phyloP scores from a whole-genome alignment of 2,329 filamentous ascomycete genomes.

The Cryphonectria carpinicola region DNA sequence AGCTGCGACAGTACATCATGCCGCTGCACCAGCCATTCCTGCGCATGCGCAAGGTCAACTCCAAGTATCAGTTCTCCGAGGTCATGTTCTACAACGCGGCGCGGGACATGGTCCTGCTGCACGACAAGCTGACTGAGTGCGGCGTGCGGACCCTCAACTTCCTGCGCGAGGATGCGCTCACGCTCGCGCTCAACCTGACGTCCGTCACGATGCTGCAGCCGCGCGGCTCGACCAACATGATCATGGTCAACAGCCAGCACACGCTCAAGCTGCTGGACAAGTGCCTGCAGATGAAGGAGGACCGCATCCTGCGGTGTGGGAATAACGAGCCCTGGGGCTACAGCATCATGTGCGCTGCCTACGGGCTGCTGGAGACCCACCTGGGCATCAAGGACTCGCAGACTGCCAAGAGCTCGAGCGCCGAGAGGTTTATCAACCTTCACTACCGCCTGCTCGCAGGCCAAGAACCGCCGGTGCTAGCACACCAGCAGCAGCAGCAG shows the following conservation, averaged over 20 bases:
- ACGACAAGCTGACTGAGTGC: conserved; percentile 63
- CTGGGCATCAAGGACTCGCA: conserved; percentile 60
- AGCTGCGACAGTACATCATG: conserved; percentile 65
- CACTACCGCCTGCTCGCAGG: conserved; percentile 61
- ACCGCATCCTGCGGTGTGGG: conserved; percentile 62
- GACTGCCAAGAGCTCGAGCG: conserved; percentile 60
- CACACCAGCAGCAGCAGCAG: conserved; percentile 36
- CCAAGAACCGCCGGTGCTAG: conserved; percentile 50
- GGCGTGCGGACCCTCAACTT: conserved; percentile 64
- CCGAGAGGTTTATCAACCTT: conserved; percentile 62
- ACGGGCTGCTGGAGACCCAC: conserved; percentile 62
- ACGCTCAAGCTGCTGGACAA: conserved; percentile 65
- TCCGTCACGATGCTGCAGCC: conserved; percentile 65
- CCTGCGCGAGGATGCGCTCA: conserved; percentile 62
- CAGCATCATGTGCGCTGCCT: conserved; percentile 64
- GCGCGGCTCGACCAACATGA: conserved; percentile 61
- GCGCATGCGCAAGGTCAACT: conserved; percentile 61
- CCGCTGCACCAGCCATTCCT: conserved; percentile 64
- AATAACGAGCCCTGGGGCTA: conserved; percentile 69
- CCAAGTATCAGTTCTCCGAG: conserved; percentile 65
- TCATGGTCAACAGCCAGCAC: conserved; percentile 64
- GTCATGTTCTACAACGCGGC: conserved; percentile 67
- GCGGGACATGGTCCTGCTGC: conserved; percentile 63
- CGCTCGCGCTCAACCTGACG: conserved; percentile 63
- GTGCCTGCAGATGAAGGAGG: conserved; percentile 64